Conservation (phyloP, 1,284 basidiomycete species). For the Ustilago vetiveriae region DNA sequence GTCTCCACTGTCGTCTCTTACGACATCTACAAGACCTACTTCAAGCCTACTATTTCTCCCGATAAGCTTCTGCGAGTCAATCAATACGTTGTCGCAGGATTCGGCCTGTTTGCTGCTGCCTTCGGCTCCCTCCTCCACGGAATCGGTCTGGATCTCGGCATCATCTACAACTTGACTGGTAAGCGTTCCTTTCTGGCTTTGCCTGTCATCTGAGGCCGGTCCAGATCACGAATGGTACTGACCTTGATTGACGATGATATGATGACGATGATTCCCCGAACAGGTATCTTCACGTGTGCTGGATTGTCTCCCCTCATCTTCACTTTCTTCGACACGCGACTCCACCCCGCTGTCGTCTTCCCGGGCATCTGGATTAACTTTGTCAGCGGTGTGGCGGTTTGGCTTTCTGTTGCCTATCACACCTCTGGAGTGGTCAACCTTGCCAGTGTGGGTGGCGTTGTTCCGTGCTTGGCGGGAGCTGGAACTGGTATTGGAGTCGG, state of each 20-base stretch:
- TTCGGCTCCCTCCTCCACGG: constrained; percentile 60
- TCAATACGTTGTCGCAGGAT: constrained; percentile 58
- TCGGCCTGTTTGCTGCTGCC: constrained; percentile 60
- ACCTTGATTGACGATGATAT: too few species aligned
- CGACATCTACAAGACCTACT: constrained; percentile 56
- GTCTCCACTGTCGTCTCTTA: constrained; percentile 51
- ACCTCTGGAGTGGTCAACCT: constrained; percentile 48
- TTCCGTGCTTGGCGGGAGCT: constrained; percentile 55
- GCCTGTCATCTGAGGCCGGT: too few species aligned
- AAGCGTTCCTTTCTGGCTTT: too few species aligned
- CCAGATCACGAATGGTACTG: too few species aligned
- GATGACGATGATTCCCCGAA: too few species aligned
- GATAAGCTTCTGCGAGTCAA: constrained; percentile 50
- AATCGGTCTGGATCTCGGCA: constrained; percentile 53
- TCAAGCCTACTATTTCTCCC: constrained; percentile 43
- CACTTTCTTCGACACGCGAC: constrained; percentile 58
- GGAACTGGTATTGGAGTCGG: constrained; percentile 54
- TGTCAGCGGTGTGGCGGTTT: constrained; percentile 55
- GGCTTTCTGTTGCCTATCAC: constrained; percentile 57
- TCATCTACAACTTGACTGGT: constrained; percentile 59
- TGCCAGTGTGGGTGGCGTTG: constrained; percentile 39
- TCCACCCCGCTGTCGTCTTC: constrained; percentile 52
- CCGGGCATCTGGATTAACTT: constrained; percentile 64
- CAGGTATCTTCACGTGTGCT: constrained; percentile 51
- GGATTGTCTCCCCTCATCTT: constrained; percentile 53